These are phyloP conservation scores for Rhytidhysteron rufulum DNA, from an alignment of 2,329 filamentous ascomycete species.

Conservation along the genomic window DNA sequence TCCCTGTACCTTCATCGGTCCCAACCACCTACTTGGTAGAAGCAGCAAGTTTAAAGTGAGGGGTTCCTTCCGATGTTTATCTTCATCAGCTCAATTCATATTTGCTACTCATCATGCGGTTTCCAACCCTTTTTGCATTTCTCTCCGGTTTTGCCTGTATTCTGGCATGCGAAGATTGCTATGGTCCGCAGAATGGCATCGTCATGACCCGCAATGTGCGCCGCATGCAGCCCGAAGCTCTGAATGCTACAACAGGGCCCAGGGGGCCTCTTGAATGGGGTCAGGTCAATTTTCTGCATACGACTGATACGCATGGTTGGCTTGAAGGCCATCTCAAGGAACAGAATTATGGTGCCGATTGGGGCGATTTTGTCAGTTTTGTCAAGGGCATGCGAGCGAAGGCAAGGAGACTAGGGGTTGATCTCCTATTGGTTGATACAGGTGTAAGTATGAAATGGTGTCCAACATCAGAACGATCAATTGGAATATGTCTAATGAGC, in stretches of 20 bases:
- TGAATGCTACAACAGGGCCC: constrained; percentile 34
- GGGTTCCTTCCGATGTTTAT: too few relatives aligned
- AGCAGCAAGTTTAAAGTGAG: too few relatives aligned
- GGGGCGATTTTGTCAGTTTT: constrained; percentile 63
- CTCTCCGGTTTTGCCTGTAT: constrained; percentile 2
- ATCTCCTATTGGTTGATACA: constrained; percentile 59
- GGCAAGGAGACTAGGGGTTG: constrained; percentile 54
- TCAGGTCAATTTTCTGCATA: constrained; percentile 64
- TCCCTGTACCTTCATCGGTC: too few relatives aligned
- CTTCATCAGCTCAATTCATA: too few relatives aligned
- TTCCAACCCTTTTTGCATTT: constrained; percentile 5
- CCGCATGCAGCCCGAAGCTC: constrained; percentile 44
- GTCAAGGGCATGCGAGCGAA: constrained; percentile 57
- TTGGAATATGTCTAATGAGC: constrained; percentile 52
- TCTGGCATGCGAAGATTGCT: constrained; percentile 35
- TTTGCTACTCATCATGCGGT: constrained; percentile 8
- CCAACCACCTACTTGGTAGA: too few relatives aligned
- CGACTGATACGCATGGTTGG: constrained; percentile 61
- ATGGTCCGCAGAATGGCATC: constrained; percentile 18
- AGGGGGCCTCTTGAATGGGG: constrained; percentile 55
- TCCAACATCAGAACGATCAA: not conserved
- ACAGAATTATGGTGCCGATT: constrained; percentile 62
- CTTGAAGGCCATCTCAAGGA: constrained; percentile 59
- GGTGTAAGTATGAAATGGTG: constrained; percentile 35
- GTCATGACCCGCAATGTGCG: constrained; percentile 34